A percentile compares a stretch with the other conserved stretches of the same genome.
Conservation (phyloP, 345 rosid genomes). For the Angophora floribunda region DNA sequence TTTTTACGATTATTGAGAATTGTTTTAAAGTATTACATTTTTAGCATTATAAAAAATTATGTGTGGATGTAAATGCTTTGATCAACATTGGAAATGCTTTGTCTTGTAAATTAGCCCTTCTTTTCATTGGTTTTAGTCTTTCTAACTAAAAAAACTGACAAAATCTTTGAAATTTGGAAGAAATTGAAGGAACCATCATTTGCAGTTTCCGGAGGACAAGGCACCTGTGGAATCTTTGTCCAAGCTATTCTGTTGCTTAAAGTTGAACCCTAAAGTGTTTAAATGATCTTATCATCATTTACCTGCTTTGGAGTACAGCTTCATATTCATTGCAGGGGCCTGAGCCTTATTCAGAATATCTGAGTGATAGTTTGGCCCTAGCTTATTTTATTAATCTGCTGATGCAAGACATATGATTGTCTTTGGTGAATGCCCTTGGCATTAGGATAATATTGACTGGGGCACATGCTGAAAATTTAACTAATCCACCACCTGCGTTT, state of each 20-base stretch:
- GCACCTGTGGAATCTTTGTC: neutral
- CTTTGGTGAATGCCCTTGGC: neutral
- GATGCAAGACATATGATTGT: neutral
- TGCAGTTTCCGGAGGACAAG: neutral
- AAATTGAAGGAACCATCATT: neutral
- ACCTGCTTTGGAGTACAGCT: neutral
- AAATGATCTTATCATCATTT: neutral
- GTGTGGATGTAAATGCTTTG: neutral
- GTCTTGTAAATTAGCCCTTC: neutral
- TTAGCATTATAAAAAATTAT: neutral
- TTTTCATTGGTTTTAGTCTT: neutral
- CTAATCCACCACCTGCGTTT: neutral
- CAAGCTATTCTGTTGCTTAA: neutral
- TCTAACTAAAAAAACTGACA: neutral
- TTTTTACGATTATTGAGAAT: neutral
- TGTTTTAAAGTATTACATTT: neutral
- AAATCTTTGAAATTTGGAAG: neutral
- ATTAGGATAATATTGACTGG: neutral
- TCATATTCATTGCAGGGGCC: neutral
- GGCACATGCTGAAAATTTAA: neutral
- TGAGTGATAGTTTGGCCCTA: neutral
- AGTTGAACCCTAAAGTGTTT: neutral
- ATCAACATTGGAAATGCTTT: neutral
- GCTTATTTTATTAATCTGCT: neutral
- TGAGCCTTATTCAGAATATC: neutral